phyloP scores from a whole-genome alignment of 2,329 filamentous ascomycete species.

The Claviceps spartinae region DNA sequence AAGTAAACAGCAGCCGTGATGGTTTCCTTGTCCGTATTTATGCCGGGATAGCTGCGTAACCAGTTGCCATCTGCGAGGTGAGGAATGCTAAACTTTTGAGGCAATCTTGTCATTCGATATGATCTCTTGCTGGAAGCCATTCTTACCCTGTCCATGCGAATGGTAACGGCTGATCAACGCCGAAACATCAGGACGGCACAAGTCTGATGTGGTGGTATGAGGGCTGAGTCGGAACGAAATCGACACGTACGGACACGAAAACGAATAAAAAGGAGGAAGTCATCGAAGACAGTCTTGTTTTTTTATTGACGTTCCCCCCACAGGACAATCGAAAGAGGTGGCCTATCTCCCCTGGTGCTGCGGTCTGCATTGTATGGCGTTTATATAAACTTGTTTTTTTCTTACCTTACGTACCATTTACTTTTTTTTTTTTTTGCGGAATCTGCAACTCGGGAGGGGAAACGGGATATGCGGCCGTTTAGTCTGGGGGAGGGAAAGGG shows the following conservation, averaged over 20 bases:
- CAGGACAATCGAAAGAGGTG: conserved; percentile 7
- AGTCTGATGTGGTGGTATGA: not conserved
- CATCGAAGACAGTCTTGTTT: not conserved
- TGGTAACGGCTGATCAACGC: too few relatives aligned
- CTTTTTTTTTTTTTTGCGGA: not conserved
- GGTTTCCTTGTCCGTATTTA: not conserved
- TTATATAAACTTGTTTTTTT: conserved; percentile 7
- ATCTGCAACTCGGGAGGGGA: too few relatives aligned
- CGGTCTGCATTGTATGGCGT: conserved; percentile 27
- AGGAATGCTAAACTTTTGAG: too few relatives aligned
- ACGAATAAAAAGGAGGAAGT: conserved; percentile 1
- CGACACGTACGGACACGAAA: not conserved
- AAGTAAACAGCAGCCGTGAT: conserved; percentile 23
- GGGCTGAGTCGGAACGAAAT: not conserved
- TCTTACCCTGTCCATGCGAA: too few relatives aligned
- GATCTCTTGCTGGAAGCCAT: too few relatives aligned
- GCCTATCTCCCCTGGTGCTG: conserved; percentile 16
- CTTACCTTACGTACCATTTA: not conserved
- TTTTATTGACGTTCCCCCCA: conserved; percentile 1
- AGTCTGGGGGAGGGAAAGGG: too few relatives aligned
- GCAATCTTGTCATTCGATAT: too few relatives aligned
- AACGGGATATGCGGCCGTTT: too few relatives aligned
- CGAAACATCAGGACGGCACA: too few relatives aligned
- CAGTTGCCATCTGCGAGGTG: not conserved
- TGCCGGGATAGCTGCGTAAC: too few relatives aligned